Conservation (phyloP, 179 eudicot species). For the Nepenthes alata region DNA sequence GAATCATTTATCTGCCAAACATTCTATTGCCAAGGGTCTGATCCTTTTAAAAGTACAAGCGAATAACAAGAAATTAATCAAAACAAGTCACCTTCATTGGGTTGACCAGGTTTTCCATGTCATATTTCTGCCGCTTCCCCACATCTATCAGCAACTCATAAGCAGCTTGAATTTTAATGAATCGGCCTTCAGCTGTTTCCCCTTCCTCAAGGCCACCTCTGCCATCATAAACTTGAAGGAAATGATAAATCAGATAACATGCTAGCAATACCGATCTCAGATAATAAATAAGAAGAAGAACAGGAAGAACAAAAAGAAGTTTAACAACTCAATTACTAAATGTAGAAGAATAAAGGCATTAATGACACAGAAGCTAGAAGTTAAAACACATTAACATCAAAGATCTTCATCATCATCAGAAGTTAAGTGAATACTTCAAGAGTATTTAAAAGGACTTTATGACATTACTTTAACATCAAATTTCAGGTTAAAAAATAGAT, state of each 20-base stretch:
- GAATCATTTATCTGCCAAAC: not conserved
- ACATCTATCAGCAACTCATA: slow-evolving; percentile 79
- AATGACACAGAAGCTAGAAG: no score
- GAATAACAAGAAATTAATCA: not conserved
- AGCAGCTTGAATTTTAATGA: slow-evolving; percentile 96
- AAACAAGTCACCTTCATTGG: slow-evolving; percentile 66
- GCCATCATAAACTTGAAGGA: slow-evolving; percentile 69
- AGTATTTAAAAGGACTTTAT: no score
- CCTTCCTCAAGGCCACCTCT: slow-evolving; percentile 90
- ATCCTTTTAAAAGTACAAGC: not conserved
- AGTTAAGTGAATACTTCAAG: no score
- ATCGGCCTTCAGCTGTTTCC: slow-evolving; percentile 91
- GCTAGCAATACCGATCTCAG: not conserved
- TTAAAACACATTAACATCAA: no score
- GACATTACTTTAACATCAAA: no score
- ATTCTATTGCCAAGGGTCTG: not conserved
- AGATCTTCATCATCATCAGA: no score
- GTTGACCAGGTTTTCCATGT: slow-evolving; percentile 63
- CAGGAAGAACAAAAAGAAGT: not conserved
- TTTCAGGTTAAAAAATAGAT: no score
- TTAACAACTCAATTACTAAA: not conserved
- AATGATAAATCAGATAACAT: slow-evolving; percentile 14
- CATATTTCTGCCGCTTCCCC: slow-evolving; percentile 69
- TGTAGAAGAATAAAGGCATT: no score
- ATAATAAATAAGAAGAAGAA: no score